Evolutionary conservation across 2,329 filamentous ascomycete genomes (phyloP), one percentile per base, ranked within the genome.

Genomic region (Phialocephala sp.): DNA sequence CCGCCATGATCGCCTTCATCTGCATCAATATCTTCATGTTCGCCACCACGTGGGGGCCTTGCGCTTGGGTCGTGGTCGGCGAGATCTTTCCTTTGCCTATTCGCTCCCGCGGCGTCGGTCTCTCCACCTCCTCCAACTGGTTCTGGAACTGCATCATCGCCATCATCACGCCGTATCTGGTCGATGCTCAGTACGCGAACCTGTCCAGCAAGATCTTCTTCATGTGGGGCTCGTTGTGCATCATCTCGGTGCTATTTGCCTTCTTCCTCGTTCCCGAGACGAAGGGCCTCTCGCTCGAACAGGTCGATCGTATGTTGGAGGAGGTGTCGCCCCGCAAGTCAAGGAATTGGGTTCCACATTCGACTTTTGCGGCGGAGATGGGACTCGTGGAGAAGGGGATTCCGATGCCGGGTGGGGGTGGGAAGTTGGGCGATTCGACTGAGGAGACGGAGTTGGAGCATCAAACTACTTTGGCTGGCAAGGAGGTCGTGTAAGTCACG

Each of bases 111-210:
- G 93, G 93, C 81, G 92, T 96, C 66, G 92, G 86, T 72, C 84
- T 96, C 43, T 94, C 92, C 50, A 95, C 93, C 9, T 91, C 92
- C 65, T 92, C 89, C 76, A 95, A 96, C 86, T 95, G 92, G 92
- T 85, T 94, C 66, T 94, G 92, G 92, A 94, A 93, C 83, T 68
- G 67, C 59, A 85, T 84, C 76, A 87, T 87, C 70, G 84, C 87
- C 65, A 84, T 92, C 77, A 91, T 93, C 78, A 91, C 87, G 8
- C 89, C 89, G 11, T 92, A 89, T 83, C 87, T 92, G 78, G 85
- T 91, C 39, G 86, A 85, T 47, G 73, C 78, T 41, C 91, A 89
- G 89, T 69, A 79, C 70, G 90, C 89, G 72, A 91, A 94, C 76
- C 81, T 94, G 27, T 85, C 88, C 73, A 85, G 86, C 69, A 90